phyloP scores from a whole-genome alignment of 495 filamentous ascomycete species.

The Penicillium argentinense region DNA sequence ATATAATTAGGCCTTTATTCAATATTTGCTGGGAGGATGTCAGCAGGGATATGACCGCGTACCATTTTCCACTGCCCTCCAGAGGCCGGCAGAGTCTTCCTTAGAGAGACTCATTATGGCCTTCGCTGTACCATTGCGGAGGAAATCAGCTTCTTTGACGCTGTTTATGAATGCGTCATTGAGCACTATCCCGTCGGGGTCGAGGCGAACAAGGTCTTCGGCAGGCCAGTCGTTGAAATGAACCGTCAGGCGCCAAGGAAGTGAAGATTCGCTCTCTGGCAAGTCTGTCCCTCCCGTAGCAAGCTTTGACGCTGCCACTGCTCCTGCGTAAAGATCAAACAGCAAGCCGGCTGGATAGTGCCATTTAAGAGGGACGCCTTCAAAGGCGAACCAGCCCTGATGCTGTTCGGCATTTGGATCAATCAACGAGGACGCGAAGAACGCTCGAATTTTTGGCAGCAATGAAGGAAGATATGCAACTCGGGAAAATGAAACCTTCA shows the following conservation, averaged over 20 bases:
- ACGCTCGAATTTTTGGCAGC: conserved; percentile 72
- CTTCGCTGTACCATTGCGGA: conserved; percentile 87
- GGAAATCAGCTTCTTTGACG: conserved; percentile 93
- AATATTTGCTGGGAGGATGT: not conserved
- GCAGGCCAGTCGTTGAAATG: conserved; percentile 76
- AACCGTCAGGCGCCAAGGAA: conserved; percentile 79
- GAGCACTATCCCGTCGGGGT: conserved; percentile 57
- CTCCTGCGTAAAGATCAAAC: conserved; percentile 80
- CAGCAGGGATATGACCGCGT: conserved; percentile 22
- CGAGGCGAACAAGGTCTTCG: conserved; percentile 64
- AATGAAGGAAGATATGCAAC: conserved; percentile 68
- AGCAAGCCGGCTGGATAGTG: conserved; percentile 85
- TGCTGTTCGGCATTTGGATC: conserved; percentile 54
- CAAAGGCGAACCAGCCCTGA: conserved; percentile 71
- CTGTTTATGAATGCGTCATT: conserved; percentile 91
- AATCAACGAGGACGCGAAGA: conserved; percentile 75
- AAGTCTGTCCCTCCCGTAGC: conserved; percentile 27
- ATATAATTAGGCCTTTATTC: conserved; percentile 8
- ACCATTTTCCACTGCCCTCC: conserved; percentile 83
- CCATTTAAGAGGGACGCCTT: conserved; percentile 81
- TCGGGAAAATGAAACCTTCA: conserved; percentile 49
- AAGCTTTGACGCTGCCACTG: conserved; percentile 52
- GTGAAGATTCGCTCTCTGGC: conserved; percentile 13
- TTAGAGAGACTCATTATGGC: conserved; percentile 90
- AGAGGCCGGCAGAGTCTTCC: conserved; percentile 81